Conservation (phyloP, 345 rosid species). For the Brassica cretica region DNA sequence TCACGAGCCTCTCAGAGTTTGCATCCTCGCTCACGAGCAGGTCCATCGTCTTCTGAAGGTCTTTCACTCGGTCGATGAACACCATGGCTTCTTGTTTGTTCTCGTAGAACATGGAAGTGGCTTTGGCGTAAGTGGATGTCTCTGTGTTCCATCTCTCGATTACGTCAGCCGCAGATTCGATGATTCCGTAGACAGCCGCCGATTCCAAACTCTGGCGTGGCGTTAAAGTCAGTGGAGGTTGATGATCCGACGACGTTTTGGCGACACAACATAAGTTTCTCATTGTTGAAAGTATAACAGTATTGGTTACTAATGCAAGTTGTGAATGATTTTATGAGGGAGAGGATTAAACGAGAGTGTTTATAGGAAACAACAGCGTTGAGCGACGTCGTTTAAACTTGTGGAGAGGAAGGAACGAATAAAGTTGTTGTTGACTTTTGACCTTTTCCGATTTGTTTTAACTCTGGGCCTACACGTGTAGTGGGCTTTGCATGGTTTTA, state of each 20-base stretch:
- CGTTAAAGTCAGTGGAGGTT: constrained; percentile 28
- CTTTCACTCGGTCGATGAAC: constrained; percentile 54
- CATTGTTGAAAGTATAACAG: constrained; percentile 12
- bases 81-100: constrained; percentile 54
- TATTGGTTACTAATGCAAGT: background rate
- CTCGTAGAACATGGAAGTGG: constrained; percentile 55
- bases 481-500: constrained; percentile 11
- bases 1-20: constrained; percentile 44
- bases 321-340: background rate
- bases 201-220: constrained; percentile 35
- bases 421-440: constrained; percentile 22
- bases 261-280: constrained; percentile 44
- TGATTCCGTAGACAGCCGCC: constrained; percentile 35
- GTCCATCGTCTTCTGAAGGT: constrained; percentile 63
- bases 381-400: constrained; percentile 12
- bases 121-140: constrained; percentile 42
- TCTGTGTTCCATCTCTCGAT: constrained; percentile 59
- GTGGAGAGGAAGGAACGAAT: constrained; percentile 15
- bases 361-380: constrained; percentile 10
- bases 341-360: background rate
- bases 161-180: constrained; percentile 47
- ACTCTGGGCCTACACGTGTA: constrained; percentile 30
- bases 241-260: constrained; percentile 23
- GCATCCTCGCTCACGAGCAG: constrained; percentile 36
- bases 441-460: background rate